Conservation (phyloP, 306 rosid species). For the Quercus agrifolia region DNA sequence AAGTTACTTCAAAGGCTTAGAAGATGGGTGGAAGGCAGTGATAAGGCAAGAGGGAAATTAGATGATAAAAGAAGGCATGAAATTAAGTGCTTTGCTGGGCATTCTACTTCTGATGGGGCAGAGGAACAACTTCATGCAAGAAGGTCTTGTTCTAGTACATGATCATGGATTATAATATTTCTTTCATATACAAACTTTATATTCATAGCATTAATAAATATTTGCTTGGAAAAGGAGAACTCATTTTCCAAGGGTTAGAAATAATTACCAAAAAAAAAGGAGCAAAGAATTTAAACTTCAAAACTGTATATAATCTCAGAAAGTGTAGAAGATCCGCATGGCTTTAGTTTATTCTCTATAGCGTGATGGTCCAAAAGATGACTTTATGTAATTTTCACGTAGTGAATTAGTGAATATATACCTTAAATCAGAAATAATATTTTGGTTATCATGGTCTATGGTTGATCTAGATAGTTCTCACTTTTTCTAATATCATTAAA, state of each 20-base stretch:
- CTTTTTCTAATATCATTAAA: background rate
- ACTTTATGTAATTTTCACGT: too few species aligned
- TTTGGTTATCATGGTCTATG: background rate
- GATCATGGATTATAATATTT: background rate
- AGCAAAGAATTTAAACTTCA: background rate
- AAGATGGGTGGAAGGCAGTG: constrained; percentile 58
- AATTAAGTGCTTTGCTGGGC: constrained; percentile 25
- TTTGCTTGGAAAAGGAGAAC: background rate
- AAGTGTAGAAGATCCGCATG: background rate
- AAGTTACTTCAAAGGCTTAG: constrained; percentile 47
- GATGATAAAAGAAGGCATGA: constrained; percentile 32
- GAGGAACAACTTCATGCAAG: constrained; percentile 34
- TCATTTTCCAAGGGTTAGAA: background rate
- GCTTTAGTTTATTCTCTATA: background rate
- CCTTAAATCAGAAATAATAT: background rate
- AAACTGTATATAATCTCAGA: background rate
- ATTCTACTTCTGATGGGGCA: constrained; percentile 25
- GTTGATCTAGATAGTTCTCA: background rate
- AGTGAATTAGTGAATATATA: background rate
- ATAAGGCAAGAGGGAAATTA: constrained; percentile 42
- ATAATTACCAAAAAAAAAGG: too few species aligned
- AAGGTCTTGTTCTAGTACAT: constrained; percentile 50
- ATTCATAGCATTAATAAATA: background rate
- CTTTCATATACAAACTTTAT: background rate
- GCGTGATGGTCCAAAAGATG: too few species aligned